Conservation (phyloP, 2,329 filamentous ascomycete genomes). For the Rosellinia necatrix region DNA sequence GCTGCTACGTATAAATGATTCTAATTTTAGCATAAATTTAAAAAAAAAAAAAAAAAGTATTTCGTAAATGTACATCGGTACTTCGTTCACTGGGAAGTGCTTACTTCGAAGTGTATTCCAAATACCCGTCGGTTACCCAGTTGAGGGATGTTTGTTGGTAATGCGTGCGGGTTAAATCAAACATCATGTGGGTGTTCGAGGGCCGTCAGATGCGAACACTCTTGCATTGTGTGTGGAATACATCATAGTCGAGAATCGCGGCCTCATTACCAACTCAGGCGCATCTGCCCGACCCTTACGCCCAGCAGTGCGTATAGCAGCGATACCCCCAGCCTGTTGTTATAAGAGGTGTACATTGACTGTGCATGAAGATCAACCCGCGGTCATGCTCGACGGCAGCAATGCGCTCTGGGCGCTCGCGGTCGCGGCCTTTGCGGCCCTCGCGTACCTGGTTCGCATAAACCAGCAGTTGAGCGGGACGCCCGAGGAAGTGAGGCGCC, state of each 20-base stretch:
- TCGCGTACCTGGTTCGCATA: constrained; percentile 44
- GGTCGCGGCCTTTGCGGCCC: constrained; percentile 19
- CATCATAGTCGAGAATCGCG: neutral
- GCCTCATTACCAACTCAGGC: neutral
- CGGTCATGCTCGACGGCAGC: constrained; percentile 12
- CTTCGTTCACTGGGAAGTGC: too few relatives aligned
- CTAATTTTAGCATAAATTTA: too few relatives aligned
- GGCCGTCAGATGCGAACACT: neutral
- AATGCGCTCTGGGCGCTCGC: constrained; percentile 10
- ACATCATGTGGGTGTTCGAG: neutral
- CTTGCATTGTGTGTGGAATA: neutral
- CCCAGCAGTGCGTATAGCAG: neutral
- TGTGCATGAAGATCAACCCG: neutral
- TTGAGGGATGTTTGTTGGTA: neutral
- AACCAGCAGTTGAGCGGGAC: constrained; percentile 45
- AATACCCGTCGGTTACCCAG: too few relatives aligned
- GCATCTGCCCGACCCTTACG: neutral
- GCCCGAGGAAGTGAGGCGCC: constrained; percentile 43
- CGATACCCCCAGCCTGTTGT: neutral
- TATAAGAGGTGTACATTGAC: neutral
- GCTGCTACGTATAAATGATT: too few relatives aligned
- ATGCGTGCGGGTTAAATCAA: neutral
- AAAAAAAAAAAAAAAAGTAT: too few relatives aligned
- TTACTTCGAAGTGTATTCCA: too few relatives aligned
- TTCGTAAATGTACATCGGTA: too few relatives aligned